Base-by-base conservation (phyloP, 208 protist species). In the Wallacemonas sp. region DNA sequence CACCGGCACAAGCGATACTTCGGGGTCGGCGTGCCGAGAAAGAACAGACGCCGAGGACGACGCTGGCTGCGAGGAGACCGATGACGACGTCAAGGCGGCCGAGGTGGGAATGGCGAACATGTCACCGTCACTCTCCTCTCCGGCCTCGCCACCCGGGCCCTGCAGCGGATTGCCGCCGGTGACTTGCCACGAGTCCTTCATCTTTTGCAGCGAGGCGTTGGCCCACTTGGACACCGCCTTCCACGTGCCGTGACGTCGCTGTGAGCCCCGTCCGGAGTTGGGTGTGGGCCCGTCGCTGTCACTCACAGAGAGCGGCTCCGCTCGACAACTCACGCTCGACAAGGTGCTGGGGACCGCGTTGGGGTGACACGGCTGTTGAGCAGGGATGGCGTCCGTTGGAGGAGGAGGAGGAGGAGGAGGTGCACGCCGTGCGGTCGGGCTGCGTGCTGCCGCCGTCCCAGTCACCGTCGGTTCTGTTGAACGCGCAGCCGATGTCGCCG, bases 51-150 rank as follows among this genome's bases (percentile, higher is more conserved):
- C n/a, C n/a, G n/a, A n/a, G n/a, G n/a, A n/a, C n/a, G n/a, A n/a
- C n/a, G n/a, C n/a, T n/a, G n/a, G n/a, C n/a, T n/a, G n/a, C n/a
- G 36, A 41, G 6, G 36, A 6, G 36, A 14, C 36, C 5, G 9
- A 17, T 49, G 44, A 26, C 44, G 44, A 5, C 17, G 44, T 26
- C 44, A 23, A 49, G 44, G 19, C 44, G 52, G 30, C 26, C 11
- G 52, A 26, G 30, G 52, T 58, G 14, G 52, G 32, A 19, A 58
- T 58, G 24, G 70, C 75, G 17, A 66, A 32, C 5, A 38, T 16
- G 16, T 63, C 57, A 2, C 27, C 57, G 3, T 34, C 39, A 32
- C 34, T 63, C 16, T 49, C 57, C 8, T 49, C 57, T 3, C 57
- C 57, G 4, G 30, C 12, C 11, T 44, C 14, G 1, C 26, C 21